A percentile compares a stretch with the other conserved stretches of the same genome.
Evolutionary conservation across 73 alveolate species (phyloP).

Genomic region (Blepharisma japonicum): DNA sequence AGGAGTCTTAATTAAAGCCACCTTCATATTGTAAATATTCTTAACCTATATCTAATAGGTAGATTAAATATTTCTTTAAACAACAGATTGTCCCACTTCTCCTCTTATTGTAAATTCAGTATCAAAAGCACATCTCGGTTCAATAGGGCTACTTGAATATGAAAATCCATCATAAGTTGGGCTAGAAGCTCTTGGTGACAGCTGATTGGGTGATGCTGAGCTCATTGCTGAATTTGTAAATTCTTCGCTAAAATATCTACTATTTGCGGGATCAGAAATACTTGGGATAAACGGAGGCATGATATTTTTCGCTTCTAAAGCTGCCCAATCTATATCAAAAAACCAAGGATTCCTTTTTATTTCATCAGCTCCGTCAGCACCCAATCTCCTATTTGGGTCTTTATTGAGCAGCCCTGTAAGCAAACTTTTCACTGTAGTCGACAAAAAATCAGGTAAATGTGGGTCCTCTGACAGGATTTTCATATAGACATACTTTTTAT

Average conservation of each 20-base stretch:
- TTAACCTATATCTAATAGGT: no score
- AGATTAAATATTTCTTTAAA: no score
- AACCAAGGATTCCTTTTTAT: conserved; percentile 75
- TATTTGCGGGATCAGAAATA: conserved; percentile 42
- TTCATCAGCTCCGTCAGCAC: conserved; percentile 58
- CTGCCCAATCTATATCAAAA: conserved; percentile 63
- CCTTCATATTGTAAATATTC: no score
- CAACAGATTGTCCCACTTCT: no score
- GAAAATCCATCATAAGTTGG: conserved; percentile 19
- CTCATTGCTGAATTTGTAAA: conserved; percentile 32
- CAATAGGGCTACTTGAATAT: neutral
- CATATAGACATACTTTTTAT: neutral
- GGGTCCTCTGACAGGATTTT: neutral
- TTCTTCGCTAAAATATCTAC: conserved; percentile 49
- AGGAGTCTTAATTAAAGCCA: no score
- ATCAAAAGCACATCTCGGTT: no score
- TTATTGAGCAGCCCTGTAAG: conserved; percentile 48
- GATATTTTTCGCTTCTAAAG: conserved; percentile 48
- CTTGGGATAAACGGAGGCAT: conserved; percentile 80
- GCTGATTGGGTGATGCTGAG: neutral
- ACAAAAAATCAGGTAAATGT: neutral
- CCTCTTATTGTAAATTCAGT: no score
- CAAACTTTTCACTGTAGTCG: conserved; percentile 29
- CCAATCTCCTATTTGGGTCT: conserved; percentile 75
- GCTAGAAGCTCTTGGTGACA: conserved; percentile 1